These are phyloP conservation scores for Tolypocladium tundrense DNA, from an alignment of 2,329 filamentous ascomycete genomes.

Conservation along the genomic window DNA sequence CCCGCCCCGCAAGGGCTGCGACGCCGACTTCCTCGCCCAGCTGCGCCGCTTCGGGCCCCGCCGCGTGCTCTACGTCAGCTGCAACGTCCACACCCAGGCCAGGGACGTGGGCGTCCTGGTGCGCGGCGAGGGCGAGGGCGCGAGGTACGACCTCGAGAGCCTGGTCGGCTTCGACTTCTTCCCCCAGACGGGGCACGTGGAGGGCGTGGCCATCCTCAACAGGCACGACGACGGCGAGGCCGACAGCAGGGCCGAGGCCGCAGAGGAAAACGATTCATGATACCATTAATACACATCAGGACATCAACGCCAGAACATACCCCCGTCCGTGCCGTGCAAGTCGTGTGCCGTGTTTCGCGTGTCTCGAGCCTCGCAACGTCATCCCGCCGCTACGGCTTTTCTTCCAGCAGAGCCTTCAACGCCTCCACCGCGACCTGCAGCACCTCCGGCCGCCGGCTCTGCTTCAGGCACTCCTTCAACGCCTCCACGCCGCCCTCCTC, in stretches of 20 bases:
- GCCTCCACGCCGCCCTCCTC: constrained; percentile 54
- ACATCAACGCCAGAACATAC: not conserved
- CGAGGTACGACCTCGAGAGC: constrained; percentile 77
- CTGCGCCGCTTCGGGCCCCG: constrained; percentile 66
- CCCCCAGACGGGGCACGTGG: constrained; percentile 69
- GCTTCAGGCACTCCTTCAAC: constrained; percentile 60
- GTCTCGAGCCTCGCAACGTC: not conserved
- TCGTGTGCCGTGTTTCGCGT: not conserved
- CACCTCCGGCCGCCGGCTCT: constrained; percentile 58
- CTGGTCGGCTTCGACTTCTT: constrained; percentile 94
- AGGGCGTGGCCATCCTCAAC: constrained; percentile 56
- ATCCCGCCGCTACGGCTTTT: not conserved
- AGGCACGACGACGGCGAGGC: constrained; percentile 32
- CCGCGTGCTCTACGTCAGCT: constrained; percentile 87
- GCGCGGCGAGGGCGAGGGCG: constrained; percentile 43
- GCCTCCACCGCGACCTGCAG: constrained; percentile 62
- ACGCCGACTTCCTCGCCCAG: constrained; percentile 72
- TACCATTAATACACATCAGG: not conserved
- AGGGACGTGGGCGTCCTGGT: constrained; percentile 85
- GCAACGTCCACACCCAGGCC: constrained; percentile 96
- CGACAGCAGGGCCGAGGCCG: constrained; percentile 1
- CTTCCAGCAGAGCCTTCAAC: constrained; percentile 54
- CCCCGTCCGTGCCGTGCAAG: not conserved
- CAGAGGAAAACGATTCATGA: not conserved
- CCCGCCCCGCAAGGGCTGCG: constrained; percentile 92